Evolutionary conservation across 192 early-diverging fungal genomes (phyloP).

Genomic region (Backusella luteola): DNA sequence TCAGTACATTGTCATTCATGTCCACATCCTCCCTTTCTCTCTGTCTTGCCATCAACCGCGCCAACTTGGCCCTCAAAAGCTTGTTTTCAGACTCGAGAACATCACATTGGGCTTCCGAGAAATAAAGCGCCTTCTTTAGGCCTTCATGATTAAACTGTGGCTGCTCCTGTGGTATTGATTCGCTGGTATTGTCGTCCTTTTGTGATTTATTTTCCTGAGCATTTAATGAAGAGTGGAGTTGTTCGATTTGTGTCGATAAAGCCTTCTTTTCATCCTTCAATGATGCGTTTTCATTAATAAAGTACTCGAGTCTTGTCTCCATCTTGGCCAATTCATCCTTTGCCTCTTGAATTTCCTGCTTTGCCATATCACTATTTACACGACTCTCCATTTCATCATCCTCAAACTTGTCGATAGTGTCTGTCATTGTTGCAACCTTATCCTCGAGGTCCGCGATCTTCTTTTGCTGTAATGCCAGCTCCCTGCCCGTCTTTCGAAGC

Average conservation of each 20-base stretch:
- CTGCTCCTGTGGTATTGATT: not conserved
- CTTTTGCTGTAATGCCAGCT: not conserved
- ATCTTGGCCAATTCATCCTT: not conserved
- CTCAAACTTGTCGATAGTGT: not conserved
- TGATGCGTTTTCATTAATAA: not conserved
- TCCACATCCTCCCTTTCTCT: not conserved
- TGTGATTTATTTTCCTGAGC: not conserved
- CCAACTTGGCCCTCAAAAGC: not conserved
- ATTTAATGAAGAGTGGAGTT: not conserved
- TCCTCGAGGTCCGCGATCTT: not conserved
- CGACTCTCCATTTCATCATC: not conserved
- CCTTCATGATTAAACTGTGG: not conserved
- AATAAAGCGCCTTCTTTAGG: not conserved
- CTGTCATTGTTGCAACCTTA: not conserved
- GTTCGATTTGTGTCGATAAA: not conserved
- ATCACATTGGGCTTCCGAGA: not conserved
- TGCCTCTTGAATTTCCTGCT: not conserved
- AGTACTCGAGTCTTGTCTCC: not conserved
- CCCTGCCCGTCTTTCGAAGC: not conserved
- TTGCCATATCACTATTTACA: not conserved
- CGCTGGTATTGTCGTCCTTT: not conserved
- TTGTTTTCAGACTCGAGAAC: not conserved
- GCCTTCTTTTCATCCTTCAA: not conserved
- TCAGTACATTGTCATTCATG: not conserved
- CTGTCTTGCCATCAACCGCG: not conserved